Evolutionary conservation across 2,329 filamentous ascomycete genomes (phyloP).

Genomic region (Fusarium sacchari): DNA sequence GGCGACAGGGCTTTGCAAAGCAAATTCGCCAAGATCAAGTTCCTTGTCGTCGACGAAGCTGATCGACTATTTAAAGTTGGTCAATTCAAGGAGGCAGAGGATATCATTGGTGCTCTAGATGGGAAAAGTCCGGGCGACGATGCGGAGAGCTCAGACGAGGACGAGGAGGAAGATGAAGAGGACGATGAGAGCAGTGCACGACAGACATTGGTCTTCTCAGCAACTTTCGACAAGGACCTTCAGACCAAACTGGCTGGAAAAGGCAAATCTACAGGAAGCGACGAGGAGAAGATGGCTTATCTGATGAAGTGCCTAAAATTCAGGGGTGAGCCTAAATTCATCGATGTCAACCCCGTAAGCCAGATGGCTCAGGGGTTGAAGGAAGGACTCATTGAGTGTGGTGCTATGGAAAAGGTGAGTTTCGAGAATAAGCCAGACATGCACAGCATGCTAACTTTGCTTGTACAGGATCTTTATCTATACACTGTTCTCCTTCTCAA

Average conservation of each 20-base stretch:
- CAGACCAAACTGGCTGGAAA: conserved; percentile 92
- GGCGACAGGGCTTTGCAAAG: conserved; percentile 74
- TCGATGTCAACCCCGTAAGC: conserved; percentile 88
- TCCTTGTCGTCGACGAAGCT: conserved; percentile 92
- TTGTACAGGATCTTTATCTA: conserved; percentile 81
- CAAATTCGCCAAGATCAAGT: conserved; percentile 78
- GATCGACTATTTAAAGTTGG: conserved; percentile 92
- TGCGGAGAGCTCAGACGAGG: conserved; percentile 61
- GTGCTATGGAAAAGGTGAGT: conserved; percentile 86
- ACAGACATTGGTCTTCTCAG: conserved; percentile 95
- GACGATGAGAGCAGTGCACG: conserved; percentile 56
- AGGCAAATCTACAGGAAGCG: conserved; percentile 64
- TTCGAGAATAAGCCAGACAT: too few relatives aligned
- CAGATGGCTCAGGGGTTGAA: conserved; percentile 89
- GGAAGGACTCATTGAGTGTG: conserved; percentile 92
- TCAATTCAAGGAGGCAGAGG: conserved; percentile 92
- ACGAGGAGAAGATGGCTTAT: conserved; percentile 90
- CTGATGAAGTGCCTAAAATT: conserved; percentile 91
- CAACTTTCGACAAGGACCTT: conserved; percentile 90
- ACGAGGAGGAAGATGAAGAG: conserved; percentile 59
- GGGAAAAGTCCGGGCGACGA: conserved; percentile 70
- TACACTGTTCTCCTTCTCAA: conserved; percentile 89
- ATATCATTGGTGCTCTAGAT: conserved; percentile 86
- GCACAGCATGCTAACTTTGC: conserved; percentile 3
- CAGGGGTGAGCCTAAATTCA: conserved; percentile 83